phyloP scores from a whole-genome alignment of 768 basidiomycete genomes.

The Rhodotorula taiwanensis region DNA sequence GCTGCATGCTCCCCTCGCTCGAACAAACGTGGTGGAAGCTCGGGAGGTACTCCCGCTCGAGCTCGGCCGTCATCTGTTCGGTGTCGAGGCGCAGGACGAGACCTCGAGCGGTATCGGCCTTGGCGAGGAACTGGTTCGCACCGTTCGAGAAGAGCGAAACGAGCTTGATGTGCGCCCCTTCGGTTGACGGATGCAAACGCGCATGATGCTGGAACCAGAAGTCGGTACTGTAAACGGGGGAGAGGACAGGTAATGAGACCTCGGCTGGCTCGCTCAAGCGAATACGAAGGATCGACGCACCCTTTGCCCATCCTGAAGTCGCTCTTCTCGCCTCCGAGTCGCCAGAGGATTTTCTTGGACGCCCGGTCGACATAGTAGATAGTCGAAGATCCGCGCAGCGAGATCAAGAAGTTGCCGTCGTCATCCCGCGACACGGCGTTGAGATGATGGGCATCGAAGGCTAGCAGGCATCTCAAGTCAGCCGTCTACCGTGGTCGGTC shows the following conservation, averaged over 20 bases:
- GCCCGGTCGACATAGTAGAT: conserved; percentile 38
- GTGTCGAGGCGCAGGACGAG: conserved; percentile 1
- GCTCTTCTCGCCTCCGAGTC: conserved; percentile 33
- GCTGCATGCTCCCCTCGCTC: conserved; percentile 12
- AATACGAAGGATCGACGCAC: not conserved
- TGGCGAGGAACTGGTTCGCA: not conserved
- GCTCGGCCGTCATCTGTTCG: not conserved
- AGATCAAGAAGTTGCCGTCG: conserved; percentile 40
- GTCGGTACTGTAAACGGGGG: not conserved
- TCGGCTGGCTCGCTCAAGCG: not conserved
- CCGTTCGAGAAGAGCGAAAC: conserved; percentile 7
- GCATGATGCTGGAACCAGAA: conserved; percentile 3
- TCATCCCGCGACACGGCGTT: conserved; percentile 40
- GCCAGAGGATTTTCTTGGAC: conserved; percentile 38
- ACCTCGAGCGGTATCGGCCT: not conserved
- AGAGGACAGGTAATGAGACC: not conserved
- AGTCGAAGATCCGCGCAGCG: conserved; percentile 39
- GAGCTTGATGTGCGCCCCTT: not conserved
- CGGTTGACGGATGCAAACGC: not conserved
- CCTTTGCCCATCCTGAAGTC: conserved; percentile 33
- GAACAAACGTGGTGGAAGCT: not conserved
- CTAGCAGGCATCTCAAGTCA: not conserved
- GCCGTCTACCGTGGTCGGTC: too few species aligned
- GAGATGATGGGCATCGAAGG: conserved; percentile 35
- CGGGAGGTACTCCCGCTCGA: not conserved